Percentiles rank a stretch among this genome's conserved stretches.
Evolutionary conservation across 176 grass and related monocot genomes (phyloP).

Genomic region (Zizania latifolia): DNA sequence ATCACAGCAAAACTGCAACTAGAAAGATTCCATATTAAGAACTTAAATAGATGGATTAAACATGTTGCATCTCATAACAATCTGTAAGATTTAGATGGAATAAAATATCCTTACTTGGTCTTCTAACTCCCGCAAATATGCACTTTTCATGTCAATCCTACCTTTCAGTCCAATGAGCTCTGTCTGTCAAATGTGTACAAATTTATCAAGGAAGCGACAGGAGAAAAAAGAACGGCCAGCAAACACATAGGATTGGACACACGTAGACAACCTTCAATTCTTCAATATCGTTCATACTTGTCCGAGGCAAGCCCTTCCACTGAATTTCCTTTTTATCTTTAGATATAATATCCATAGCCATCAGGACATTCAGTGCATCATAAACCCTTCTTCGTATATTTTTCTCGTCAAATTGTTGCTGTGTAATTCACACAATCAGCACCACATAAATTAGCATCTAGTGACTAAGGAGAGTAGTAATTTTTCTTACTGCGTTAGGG

Average conservation of each 20-base stretch:
- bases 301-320: slow-evolving; percentile 96
- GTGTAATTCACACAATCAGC: slow-evolving; percentile 37
- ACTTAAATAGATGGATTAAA: slow-evolving; percentile 1
- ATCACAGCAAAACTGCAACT: slow-evolving; percentile 10
- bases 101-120: slow-evolving; percentile 72
- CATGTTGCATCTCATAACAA: not conserved
- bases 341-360: slow-evolving; percentile 99
- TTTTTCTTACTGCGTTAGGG: slow-evolving; percentile 30
- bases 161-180: slow-evolving; percentile 60
- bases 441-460: slow-evolving; percentile 12
- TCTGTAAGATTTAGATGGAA: not conserved
- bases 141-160: slow-evolving; percentile 77
- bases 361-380: slow-evolving; percentile 91
- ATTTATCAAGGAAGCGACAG: slow-evolving; percentile 2
- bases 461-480: not conserved
- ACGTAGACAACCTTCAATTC: slow-evolving; percentile 68
- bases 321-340: slow-evolving; percentile 99
- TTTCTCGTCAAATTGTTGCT: slow-evolving; percentile 99
- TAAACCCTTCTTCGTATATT: slow-evolving; percentile 98
- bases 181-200: slow-evolving; percentile 43
- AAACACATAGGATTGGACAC: slow-evolving; percentile 9
- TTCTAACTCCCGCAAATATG: slow-evolving; percentile 92
- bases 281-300: slow-evolving; percentile 80
- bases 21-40: not conserved
- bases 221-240: not conserved